Base-by-base conservation (phyloP, 2,329 filamentous ascomycete species). In the Fusarium sp. region DNA sequence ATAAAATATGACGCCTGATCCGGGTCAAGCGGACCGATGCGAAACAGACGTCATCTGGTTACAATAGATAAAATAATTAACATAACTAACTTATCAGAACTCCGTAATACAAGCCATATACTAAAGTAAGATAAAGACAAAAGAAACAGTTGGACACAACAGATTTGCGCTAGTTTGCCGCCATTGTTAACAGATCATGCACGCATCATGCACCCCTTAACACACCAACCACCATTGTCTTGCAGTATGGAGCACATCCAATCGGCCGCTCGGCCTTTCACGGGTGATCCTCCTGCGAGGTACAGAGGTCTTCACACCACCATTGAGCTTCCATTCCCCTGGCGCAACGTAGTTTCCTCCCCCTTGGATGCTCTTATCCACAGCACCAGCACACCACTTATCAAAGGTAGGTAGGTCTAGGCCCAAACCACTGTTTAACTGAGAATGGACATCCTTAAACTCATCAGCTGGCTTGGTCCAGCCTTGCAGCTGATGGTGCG, bases 291-390 rank as follows among this genome's bases (percentile, higher is more conserved):
- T 52, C 27, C 40, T 59, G 0, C 41, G 51, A 29, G 56, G 25
- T 4, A 45, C 57, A n/a, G 30, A 32, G 7, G 57, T 59, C 30
- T 61, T 70, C 7, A 59, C 57, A 2, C 71, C 61, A 11, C 64
- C 65, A 48, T 69, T 41, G 10, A 75, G 42, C 57, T 48, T 68
- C 74, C 73, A 75, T 6, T 72, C 68, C 25, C 18, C 55, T 0
- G 53, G 68, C 6, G 62, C 44, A 11, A 67, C 14, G 34, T 75
- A 75, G 32, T 65, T 75, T 7, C 71, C 71, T 18, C 67, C 71
- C 20, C 68, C 70, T 18, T 61, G 59, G 2, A 66, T 37, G 2
- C 30, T 65, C 53, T 73, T 72, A 24, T 74, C 68, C 8, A 47
- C 60, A 3, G 52, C 44, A n/a, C 49, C 48, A 24, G 46, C 61